A percentile compares a stretch with the other conserved stretches of the same genome.
Conservation (phyloP, 352 stramenopile species). For the Phytophthora kernoviae region DNA sequence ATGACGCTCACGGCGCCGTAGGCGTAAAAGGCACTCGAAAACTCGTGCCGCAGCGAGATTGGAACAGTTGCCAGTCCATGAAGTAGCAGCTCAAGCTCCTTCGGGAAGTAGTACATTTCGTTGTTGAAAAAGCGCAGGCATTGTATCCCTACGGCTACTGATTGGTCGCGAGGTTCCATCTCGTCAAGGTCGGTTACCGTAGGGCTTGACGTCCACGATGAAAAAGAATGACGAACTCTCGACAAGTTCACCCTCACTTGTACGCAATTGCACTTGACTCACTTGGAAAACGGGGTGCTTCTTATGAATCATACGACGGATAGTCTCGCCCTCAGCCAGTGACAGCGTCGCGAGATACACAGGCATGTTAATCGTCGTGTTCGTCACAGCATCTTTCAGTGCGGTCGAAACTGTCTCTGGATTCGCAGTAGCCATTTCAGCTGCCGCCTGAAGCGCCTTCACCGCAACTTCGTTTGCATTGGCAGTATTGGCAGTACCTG, state of each 20-base stretch:
- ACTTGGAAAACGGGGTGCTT: slow-evolving; percentile 76
- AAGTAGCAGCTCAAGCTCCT: slow-evolving; percentile 93
- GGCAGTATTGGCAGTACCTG: slow-evolving; percentile 5
- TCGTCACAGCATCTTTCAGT: slow-evolving; percentile 52
- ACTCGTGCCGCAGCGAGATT: slow-evolving; percentile 77
- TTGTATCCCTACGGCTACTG: slow-evolving; percentile 62
- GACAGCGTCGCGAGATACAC: slow-evolving; percentile 96
- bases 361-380: slow-evolving; percentile 39
- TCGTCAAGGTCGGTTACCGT: background rate
- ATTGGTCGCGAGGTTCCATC: slow-evolving; percentile 29
- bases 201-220: slow-evolving; percentile 43
- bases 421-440: slow-evolving; percentile 34
- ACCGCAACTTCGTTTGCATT: slow-evolving; percentile 77
- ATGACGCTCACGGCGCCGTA: slow-evolving; percentile 95
- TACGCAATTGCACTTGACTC: slow-evolving; percentile 75
- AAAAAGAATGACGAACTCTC: slow-evolving; percentile 81
- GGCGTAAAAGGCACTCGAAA: slow-evolving; percentile 85
- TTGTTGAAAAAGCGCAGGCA: slow-evolving; percentile 99
- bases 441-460: slow-evolving; percentile 46
- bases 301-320: slow-evolving; percentile 96
- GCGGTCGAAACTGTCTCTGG: slow-evolving; percentile 25
- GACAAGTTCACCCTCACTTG: slow-evolving; percentile 79
- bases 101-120: slow-evolving; percentile 97
- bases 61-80: slow-evolving; percentile 61
- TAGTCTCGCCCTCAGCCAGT: slow-evolving; percentile 96